phyloP scores from a whole-genome alignment of 495 filamentous ascomycete genomes.

The Corynascus novoguineensis region DNA sequence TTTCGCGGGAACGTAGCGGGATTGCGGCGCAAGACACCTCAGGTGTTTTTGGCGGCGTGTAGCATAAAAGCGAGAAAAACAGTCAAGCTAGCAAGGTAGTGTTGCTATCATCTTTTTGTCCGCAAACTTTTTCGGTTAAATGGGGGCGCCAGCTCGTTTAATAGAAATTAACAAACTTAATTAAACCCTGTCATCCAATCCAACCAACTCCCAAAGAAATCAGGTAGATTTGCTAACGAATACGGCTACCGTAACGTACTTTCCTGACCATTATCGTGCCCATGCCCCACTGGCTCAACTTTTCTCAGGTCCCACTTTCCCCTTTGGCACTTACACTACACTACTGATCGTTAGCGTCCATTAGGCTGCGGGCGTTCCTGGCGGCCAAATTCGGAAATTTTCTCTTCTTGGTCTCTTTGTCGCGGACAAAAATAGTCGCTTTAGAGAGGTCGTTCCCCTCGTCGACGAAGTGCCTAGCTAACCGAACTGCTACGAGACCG shows the following conservation, averaged over 20 bases:
- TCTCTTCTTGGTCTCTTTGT: neutral
- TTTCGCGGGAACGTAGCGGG: neutral
- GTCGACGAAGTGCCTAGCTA: too few relatives aligned
- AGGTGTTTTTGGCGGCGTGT: neutral
- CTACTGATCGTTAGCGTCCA: neutral
- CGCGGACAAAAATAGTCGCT: too few relatives aligned
- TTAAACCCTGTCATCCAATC: slow-evolving; percentile 25
- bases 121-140: slow-evolving; percentile 29
- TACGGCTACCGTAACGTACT: too few relatives aligned
- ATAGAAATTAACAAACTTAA: slow-evolving; percentile 27
- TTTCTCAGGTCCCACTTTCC: slow-evolving; percentile 7
- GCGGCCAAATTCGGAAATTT: too few relatives aligned
- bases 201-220: slow-evolving; percentile 20
- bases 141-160: slow-evolving; percentile 17
- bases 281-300: slow-evolving; percentile 2
- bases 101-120: slow-evolving; percentile 1
- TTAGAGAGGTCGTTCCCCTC: too few relatives aligned
- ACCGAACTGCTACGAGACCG: too few relatives aligned
- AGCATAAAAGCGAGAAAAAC: neutral
- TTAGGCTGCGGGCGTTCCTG: too few relatives aligned
- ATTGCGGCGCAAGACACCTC: neutral
- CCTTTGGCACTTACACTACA: neutral
- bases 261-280: neutral
- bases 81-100: neutral
- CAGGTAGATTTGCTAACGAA: slow-evolving; percentile 26